Evolutionary conservation across 768 basidiomycete genomes (phyloP).

Genomic region (Suillus spraguei): DNA sequence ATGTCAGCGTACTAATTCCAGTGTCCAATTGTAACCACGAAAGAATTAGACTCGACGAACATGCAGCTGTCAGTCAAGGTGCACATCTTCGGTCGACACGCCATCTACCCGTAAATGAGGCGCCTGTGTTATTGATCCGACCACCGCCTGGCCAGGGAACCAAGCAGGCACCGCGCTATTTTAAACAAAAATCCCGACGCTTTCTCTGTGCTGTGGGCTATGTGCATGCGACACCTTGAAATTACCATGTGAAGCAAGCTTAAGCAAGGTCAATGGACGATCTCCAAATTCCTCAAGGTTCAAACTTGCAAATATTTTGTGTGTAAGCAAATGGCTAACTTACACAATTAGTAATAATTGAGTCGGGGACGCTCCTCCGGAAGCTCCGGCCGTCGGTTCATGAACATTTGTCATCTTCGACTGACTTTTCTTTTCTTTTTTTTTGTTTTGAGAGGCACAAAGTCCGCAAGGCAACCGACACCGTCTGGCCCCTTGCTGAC

Average conservation of each 20-base stretch:
- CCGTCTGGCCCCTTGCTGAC: too few relatives aligned
- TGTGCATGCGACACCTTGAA: conserved; percentile 41
- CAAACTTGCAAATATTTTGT: too few relatives aligned
- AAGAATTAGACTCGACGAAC: conserved; percentile 23
- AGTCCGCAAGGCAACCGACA: too few relatives aligned
- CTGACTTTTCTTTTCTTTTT: too few relatives aligned
- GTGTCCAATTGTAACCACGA: conserved; percentile 59
- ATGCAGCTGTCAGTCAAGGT: background rate
- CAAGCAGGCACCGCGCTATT: conserved; percentile 24
- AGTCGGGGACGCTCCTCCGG: too few relatives aligned
- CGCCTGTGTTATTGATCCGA: conserved; percentile 38
- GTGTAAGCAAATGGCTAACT: too few relatives aligned
- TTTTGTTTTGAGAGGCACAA: too few relatives aligned
- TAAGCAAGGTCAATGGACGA: too few relatives aligned
- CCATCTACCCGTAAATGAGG: conserved; percentile 57
- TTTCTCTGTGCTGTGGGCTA: conserved; percentile 34
- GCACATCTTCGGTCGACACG: conserved; percentile 62
- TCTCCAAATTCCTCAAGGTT: too few relatives aligned
- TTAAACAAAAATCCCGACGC: conserved; percentile 30
- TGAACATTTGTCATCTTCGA: too few relatives aligned
- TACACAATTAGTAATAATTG: too few relatives aligned
- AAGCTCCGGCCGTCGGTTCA: too few relatives aligned
- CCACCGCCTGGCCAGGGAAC: conserved; percentile 8
- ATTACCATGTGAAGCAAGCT: background rate
- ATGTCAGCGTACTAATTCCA: conserved; percentile 54